Evolutionary conservation across 2,329 filamentous ascomycete genomes (phyloP), one percentile per base, ranked within the genome.

Genomic region (Trichoderma oligosporum): DNA sequence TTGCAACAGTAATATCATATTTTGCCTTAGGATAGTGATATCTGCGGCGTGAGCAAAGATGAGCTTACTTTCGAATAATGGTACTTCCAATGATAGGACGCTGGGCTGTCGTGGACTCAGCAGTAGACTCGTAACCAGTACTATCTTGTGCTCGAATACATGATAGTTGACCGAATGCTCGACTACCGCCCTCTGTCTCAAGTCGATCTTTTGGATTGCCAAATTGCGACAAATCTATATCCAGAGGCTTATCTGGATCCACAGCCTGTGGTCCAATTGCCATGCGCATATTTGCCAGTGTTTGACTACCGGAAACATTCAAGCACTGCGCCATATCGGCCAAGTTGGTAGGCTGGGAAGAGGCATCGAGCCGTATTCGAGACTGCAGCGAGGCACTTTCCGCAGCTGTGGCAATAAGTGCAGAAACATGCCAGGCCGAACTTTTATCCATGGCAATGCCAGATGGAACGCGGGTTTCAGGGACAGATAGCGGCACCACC

Each of bases 381-480:
- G 89, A 86, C 6, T 89, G 88, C 12, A 97, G 73, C 1, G 87
- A 89, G 31, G 87, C 82, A 22, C 84, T 90, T 70, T 97, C 94
- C 11, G 96, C 69, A 1, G 88, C 89, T 1, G 88, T 79, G 12
- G 85, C 83, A 60, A 96, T 80, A 12, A 97, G 73, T 2, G 88
- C 92, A 11, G 90, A 87, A 3, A 83, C 82, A 65, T 95, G 85
- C 94, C 94, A 99, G 56, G 79, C 75, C 0, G 89, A 94, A 7
- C 74, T 71, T 8, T 71, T 63, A 64, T 92, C 82, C 12, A 94
- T 62, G 2, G 72, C 72, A 4, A 92, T 69, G 61, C 83, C 84
- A 2, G 70, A 63, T 1, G 87, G 84, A 24, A 87, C 63, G 33
- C 70, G 73, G 14, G 70, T 66, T 12, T 87, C 83, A 1, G 84